Conservation (phyloP, 1,284 basidiomycete species). For the Ustilago loliicola region DNA sequence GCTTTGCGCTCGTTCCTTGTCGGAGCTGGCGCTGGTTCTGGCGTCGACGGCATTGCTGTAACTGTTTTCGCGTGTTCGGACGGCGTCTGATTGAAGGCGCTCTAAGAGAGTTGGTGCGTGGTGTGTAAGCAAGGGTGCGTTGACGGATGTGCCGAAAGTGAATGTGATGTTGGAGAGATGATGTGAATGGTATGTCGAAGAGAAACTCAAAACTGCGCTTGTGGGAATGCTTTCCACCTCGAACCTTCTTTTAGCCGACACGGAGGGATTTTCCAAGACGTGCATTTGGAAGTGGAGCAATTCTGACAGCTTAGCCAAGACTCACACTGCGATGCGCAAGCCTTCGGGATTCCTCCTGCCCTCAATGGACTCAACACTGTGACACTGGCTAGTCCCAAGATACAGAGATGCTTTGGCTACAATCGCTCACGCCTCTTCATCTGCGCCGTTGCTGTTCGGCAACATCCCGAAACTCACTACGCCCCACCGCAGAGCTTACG, state of each 20-base stretch:
- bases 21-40: slow-evolving; percentile 52
- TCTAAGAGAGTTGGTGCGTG: not conserved
- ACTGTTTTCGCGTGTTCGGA: not conserved
- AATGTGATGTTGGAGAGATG: slow-evolving; percentile 8
- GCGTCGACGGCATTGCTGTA: slow-evolving; percentile 23
- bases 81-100: not conserved
- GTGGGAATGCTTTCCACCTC: not conserved
- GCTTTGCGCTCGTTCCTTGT: slow-evolving; percentile 62
- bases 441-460: not conserved
- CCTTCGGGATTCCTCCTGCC: not conserved
- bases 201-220: slow-evolving; percentile 1
- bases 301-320: slow-evolving; percentile 30
- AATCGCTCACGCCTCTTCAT: not conserved
- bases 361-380: not conserved
- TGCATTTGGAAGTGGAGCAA: slow-evolving; percentile 6
- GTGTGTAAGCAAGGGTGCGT: not conserved
- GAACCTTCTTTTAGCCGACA: slow-evolving; percentile 13
- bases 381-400: not conserved
- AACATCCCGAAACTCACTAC: not conserved
- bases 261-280: not conserved
- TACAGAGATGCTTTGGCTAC: not conserved
- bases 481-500: not conserved
- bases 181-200: not conserved
- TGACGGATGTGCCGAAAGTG: not conserved
- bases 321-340: not conserved